Evolutionary conservation across 1,284 basidiomycete species (phyloP).

Genomic region (Malassezia globosa): DNA sequence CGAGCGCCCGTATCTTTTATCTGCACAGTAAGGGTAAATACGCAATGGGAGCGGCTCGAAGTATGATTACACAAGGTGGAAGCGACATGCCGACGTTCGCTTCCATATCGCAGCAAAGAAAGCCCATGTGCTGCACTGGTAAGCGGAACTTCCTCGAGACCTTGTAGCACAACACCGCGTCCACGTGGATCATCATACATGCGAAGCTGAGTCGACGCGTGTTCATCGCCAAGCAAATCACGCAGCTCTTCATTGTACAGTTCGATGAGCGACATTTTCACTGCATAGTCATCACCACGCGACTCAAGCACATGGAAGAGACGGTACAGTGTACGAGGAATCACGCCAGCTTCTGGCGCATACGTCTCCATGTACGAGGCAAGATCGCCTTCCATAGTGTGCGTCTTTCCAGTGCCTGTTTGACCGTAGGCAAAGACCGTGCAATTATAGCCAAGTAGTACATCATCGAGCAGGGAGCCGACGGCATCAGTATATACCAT

Average conservation of each 20-base stretch:
- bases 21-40: constrained; percentile 93
- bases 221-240: constrained; percentile 53
- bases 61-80: constrained; percentile 97
- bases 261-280: constrained; percentile 88
- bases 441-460: constrained; percentile 89
- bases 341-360: constrained; percentile 82
- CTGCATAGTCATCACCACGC: constrained; percentile 64
- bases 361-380: constrained; percentile 61
- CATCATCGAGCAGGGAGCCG: constrained; percentile 80
- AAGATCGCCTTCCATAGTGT: constrained; percentile 47
- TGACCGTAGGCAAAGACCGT: constrained; percentile 98
- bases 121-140: constrained; percentile 75
- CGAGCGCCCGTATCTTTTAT: constrained; percentile 60
- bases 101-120: constrained; percentile 73
- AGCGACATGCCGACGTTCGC: constrained; percentile 80
- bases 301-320: constrained; percentile 80
- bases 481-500: constrained; percentile 91
- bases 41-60: constrained; percentile 89
- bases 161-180: constrained; percentile 76
- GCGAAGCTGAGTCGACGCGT: constrained; percentile 51
- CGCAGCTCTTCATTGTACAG: constrained; percentile 97
- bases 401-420: constrained; percentile 96
- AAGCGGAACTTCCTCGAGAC: constrained; percentile 79
- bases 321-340: constrained; percentile 86
- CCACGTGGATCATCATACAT: constrained; percentile 76